These are phyloP conservation scores for Silene uniflora DNA, from an alignment of 148 eudicot species.

Conservation along the genomic window DNA sequence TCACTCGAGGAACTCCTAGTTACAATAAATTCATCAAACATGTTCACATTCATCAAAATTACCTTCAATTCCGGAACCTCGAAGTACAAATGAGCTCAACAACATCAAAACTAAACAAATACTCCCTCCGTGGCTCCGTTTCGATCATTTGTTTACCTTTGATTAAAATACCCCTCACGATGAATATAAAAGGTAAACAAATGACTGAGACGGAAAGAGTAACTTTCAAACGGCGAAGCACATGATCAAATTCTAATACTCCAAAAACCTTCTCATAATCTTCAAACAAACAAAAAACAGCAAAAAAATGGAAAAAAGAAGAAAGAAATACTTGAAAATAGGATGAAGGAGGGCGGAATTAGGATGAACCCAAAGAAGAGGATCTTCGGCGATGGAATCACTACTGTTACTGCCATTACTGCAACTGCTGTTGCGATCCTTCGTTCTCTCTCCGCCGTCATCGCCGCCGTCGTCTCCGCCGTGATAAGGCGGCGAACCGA, in stretches of 20 bases:
- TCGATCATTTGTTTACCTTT: no score
- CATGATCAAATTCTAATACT: neutral
- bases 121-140: no score
- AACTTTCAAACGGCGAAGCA: neutral
- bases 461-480: conserved; percentile 2
- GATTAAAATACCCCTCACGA: no score
- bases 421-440: conserved; percentile 26
- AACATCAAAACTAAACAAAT: neutral
- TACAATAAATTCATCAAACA: no score
- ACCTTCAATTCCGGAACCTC: no score
- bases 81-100: neutral
- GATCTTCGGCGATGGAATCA: conserved; percentile 62
- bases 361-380: conserved; percentile 65
- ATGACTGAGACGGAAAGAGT: no score
- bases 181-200: no score
- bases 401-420: conserved; percentile 48
- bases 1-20: no score
- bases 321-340: conserved; percentile 48
- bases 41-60: no score
- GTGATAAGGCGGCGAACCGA: conserved; percentile 31
- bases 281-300: no score
- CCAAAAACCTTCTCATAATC: neutral
- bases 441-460: conserved; percentile 1
- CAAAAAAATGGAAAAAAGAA: neutral
- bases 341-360: conserved; percentile 70